These are phyloP conservation scores for Musa schizocarpa DNA, from an alignment of 176 grass and related monocot genomes.

Conservation along the genomic window DNA sequence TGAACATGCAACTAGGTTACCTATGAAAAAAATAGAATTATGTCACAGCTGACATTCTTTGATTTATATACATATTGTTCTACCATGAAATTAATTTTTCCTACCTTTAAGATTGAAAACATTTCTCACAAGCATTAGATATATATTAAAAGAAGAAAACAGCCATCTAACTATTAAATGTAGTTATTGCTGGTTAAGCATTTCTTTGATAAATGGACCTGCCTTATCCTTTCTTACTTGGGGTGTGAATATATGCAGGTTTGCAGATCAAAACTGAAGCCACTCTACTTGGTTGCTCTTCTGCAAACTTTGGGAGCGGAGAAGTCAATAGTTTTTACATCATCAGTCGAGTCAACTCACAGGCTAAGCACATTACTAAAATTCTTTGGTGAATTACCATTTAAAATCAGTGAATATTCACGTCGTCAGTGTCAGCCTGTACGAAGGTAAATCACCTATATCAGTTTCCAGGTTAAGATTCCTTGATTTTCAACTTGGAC, in stretches of 20 bases:
- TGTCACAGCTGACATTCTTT: background rate
- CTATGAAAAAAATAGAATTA: background rate
- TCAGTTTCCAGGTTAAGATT: too few species aligned
- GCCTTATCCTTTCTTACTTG: background rate
- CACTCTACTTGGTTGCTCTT: constrained; percentile 66
- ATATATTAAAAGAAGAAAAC: background rate
- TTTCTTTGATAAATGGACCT: background rate
- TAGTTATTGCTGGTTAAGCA: background rate
- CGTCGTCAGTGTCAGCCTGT: constrained; percentile 68
- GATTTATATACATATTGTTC: background rate
- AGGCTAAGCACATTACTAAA: constrained; percentile 73
- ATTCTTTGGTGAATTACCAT: constrained; percentile 69
- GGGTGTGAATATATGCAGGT: constrained; percentile 38
- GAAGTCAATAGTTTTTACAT: constrained; percentile 87
- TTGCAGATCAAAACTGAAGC: constrained; percentile 87
- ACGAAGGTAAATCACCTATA: constrained; percentile 44
- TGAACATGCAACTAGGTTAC: background rate
- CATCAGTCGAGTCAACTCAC: constrained; percentile 83
- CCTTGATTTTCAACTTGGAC: too few species aligned
- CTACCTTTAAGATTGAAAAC: background rate
- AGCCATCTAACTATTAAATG: background rate
- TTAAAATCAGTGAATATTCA: constrained; percentile 90
- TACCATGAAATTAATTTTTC: background rate
- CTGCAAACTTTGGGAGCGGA: constrained; percentile 59
- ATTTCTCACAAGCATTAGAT: background rate